phyloP scores from a whole-genome alignment of 1,284 basidiomycete genomes.

The Rhizoctonia solani region DNA sequence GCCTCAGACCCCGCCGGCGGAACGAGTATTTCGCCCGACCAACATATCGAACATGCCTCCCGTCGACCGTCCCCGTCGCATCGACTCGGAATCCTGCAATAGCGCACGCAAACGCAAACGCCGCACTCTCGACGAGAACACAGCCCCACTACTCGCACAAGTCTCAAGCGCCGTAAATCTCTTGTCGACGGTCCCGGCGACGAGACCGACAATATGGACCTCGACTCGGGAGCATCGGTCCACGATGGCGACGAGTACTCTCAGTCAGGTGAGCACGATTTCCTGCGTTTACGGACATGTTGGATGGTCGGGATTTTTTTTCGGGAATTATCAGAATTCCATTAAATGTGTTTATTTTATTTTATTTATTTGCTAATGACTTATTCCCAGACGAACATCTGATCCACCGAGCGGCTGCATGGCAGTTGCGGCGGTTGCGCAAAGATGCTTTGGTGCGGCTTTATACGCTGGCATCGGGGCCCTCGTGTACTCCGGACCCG shows the following conservation, averaged over 20 bases:
- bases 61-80: constrained; percentile 18
- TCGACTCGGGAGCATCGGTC: constrained; percentile 23
- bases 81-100: constrained; percentile 1
- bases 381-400: constrained; percentile 37
- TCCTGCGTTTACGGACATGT: too few relatives aligned
- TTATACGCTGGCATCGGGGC: constrained; percentile 34
- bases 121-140: constrained; percentile 17
- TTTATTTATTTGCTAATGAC: neutral
- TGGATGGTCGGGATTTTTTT: too few relatives aligned
- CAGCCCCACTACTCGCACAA: constrained; percentile 4
- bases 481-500: constrained; percentile 21
- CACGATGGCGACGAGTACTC: constrained; percentile 25
- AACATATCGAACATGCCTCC: constrained; percentile 29
- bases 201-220: constrained; percentile 26
- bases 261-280: constrained; percentile 14
- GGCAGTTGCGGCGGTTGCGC: constrained; percentile 37
- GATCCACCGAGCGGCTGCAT: constrained; percentile 36
- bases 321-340: too few relatives aligned
- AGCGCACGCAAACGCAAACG: constrained; percentile 28
- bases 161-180: constrained; percentile 22
- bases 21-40: too few relatives aligned
- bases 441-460: constrained; percentile 39
- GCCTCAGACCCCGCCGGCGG: neutral
- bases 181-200: constrained; percentile 3
- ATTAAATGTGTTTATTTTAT: constrained; percentile 1